phyloP scores from a whole-genome alignment of 768 basidiomycete species.

The Leccinum ochraceum region DNA sequence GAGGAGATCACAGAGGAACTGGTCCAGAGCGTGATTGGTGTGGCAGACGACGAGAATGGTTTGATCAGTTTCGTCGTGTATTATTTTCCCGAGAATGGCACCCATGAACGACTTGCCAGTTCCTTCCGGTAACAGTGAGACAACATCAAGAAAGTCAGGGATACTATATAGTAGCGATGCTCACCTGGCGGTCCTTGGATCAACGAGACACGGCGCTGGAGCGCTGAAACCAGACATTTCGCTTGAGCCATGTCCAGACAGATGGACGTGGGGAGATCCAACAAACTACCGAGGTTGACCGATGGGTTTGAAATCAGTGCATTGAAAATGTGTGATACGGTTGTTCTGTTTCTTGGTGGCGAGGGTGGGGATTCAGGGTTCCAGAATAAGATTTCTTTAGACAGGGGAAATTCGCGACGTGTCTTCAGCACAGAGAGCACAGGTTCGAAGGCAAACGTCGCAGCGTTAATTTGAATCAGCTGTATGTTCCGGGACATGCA shows the following conservation, averaged over 20 bases:
- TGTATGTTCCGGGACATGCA: conserved; percentile 35
- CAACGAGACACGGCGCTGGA: conserved; percentile 55
- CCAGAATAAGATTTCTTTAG: conserved; percentile 57
- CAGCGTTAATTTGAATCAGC: conserved; percentile 58
- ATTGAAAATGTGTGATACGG: conserved; percentile 24
- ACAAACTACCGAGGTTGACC: conserved; percentile 39
- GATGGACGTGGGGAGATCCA: conserved; percentile 40
- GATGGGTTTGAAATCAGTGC: conserved; percentile 32
- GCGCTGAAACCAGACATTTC: conserved; percentile 45
- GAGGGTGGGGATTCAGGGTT: conserved; percentile 20
- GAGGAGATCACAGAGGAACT: conserved; percentile 62
- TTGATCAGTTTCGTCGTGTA: conserved; percentile 46
- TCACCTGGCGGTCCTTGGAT: conserved; percentile 75
- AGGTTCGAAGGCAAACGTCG: conserved; percentile 62
- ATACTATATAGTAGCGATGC: not conserved
- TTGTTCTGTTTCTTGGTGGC: not conserved
- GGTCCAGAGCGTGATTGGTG: conserved; percentile 73
- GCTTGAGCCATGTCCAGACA: conserved; percentile 53
- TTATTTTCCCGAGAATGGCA: conserved; percentile 57
- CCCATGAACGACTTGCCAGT: conserved; percentile 77
- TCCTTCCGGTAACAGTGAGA: conserved; percentile 38
- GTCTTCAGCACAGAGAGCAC: conserved; percentile 53
- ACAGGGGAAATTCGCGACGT: conserved; percentile 41
- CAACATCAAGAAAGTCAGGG: too few species aligned
- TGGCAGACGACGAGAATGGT: conserved; percentile 68